phyloP scores from a whole-genome alignment of 1,284 basidiomycete species.

The Cryptococcus neoformans region DNA sequence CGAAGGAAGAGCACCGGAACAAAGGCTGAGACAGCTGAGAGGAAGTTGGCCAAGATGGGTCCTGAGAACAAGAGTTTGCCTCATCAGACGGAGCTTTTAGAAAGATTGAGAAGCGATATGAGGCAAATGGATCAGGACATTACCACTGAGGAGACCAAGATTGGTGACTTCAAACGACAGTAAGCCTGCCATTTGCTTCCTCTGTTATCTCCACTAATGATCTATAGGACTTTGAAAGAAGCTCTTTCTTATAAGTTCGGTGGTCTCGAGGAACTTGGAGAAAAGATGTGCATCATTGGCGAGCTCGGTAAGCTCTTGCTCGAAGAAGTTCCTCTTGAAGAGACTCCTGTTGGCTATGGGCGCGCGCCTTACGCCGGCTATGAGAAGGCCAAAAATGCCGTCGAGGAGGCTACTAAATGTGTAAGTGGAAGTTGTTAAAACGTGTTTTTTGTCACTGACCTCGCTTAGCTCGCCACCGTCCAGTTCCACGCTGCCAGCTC shows the following conservation, averaged over 20 bases:
- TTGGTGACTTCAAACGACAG: constrained; percentile 81
- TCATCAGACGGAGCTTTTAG: constrained; percentile 71
- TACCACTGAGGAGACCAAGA: constrained; percentile 71
- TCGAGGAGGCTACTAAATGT: constrained; percentile 62
- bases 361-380: constrained; percentile 66
- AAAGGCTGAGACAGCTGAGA: constrained; percentile 83
- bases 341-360: constrained; percentile 74
- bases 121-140: constrained; percentile 76
- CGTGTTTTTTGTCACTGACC: constrained; percentile 24
- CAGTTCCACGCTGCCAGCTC: constrained; percentile 37
- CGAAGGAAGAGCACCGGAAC: constrained; percentile 63
- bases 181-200: too few species aligned
- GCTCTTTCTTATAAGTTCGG: constrained; percentile 87
- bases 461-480: constrained; percentile 35
- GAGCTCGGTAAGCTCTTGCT: constrained; percentile 77
- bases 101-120: constrained; percentile 73
- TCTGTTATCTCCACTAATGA: too few species aligned
- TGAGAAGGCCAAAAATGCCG: constrained; percentile 59
- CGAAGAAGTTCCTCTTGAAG: constrained; percentile 74
- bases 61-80: constrained; percentile 83
- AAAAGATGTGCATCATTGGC: constrained; percentile 81
- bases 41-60: constrained; percentile 85
- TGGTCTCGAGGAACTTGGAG: constrained; percentile 77
- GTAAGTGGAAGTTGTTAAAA: constrained; percentile 18
- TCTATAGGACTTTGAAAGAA: constrained; percentile 50